Evolutionary conservation across 2,329 filamentous ascomycete genomes (phyloP), one percentile per base, ranked within the genome.

Genomic region (Hypocreales sp.): DNA sequence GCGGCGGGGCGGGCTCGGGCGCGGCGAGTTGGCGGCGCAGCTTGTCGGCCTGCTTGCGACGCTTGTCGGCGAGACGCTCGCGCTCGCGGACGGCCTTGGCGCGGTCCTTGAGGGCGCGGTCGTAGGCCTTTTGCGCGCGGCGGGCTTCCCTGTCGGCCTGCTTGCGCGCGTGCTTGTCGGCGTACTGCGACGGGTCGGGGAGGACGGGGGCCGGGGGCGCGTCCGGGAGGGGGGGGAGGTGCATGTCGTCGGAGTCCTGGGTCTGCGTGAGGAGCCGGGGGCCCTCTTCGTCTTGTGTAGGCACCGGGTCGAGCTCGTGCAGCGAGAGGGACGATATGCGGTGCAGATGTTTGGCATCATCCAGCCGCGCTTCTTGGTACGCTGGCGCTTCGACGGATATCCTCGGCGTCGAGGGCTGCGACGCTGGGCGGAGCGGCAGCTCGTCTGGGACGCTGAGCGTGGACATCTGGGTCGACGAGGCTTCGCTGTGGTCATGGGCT

Each of bases 131-230:
- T 18, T 71, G 56, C 1, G 60, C 58, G 9, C 66, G 62, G 27
- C 69, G 67, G 30, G 72, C 61, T 40, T 82, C 75, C 31, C 75
- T 79, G 40, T 81, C 72, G 2, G 73, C 76, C 22, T 72, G 61
- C 40, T 79, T 81, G 7, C 71, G 67, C 16, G 68, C 58, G 6
- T 71, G 66, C 40, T 76, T 76, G 48, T 81, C 72, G 2, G 62
- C 53, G 43, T 70, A 74, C 25, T 60, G 52, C 24, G 59, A 56
- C 2, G 74, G 46, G 37, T 83, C 64, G 2, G 76, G 64, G 7
- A 44, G 32, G 2, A 36, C 33, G 4, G 48, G 51, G 3, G 58
- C 51, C 5, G 53, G 35, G 1, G 78, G 78, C 4, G 64, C 40
- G 7, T 60, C 49, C 3, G 62, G 60, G 19, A 67, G 53, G 0